phyloP scores from a whole-genome alignment of 176 grass and related monocot genomes.

The Hordeum vulgare region DNA sequence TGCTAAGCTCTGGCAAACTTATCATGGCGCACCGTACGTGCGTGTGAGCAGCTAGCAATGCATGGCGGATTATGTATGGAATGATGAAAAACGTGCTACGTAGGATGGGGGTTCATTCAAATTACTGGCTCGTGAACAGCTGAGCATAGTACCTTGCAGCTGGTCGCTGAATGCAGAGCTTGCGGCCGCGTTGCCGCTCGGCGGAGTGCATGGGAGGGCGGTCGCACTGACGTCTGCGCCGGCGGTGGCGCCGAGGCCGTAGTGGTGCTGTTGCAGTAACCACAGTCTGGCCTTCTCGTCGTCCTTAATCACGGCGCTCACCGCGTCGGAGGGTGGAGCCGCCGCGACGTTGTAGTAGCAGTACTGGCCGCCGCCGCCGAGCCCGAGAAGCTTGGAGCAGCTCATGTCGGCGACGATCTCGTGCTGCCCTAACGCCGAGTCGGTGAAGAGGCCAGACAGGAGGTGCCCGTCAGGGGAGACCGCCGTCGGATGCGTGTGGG shows the following conservation, averaged over 20 bases:
- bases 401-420: background rate
- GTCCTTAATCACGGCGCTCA: constrained; percentile 35
- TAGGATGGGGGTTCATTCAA: background rate
- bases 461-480: background rate
- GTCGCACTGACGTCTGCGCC: background rate
- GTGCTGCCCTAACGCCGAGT: constrained; percentile 16
- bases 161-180: constrained; percentile 34
- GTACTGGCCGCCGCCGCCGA: constrained; percentile 9
- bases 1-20: background rate
- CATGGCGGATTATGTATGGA: background rate
- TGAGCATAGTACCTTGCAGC: constrained; percentile 49
- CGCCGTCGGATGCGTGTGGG: background rate
- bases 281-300: constrained; percentile 38
- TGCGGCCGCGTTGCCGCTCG: background rate
- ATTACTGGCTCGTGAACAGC: background rate
- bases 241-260: constrained; percentile 22
- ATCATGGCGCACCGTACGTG: background rate
- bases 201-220: constrained; percentile 4
- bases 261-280: constrained; percentile 34
- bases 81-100: background rate
- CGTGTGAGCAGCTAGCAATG: background rate
- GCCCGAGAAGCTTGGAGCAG: constrained; percentile 17
- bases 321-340: constrained; percentile 15
- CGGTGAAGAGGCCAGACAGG: constrained; percentile 16
- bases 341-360: background rate